phyloP scores from a whole-genome alignment of 2,329 filamentous ascomycete species.

The Fusarium xyrophilum region DNA sequence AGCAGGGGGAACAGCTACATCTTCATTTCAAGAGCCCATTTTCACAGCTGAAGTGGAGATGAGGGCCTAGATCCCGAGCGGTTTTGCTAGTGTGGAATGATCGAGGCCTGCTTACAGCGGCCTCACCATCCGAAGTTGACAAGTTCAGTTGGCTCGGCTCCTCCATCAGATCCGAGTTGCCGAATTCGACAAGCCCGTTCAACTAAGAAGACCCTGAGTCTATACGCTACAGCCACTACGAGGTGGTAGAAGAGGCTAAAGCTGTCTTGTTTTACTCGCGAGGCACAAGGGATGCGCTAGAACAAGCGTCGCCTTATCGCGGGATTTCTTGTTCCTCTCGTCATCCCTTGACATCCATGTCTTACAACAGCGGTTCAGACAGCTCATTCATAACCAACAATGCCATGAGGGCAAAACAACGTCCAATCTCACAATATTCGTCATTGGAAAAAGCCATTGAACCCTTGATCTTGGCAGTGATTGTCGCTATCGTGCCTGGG shows the following conservation, averaged over 20 bases:
- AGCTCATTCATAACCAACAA: neutral
- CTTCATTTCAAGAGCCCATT: neutral
- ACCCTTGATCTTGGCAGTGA: neutral
- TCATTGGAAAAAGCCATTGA: neutral
- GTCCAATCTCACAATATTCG: neutral
- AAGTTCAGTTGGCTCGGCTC: neutral
- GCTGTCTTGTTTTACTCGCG: too few species aligned
- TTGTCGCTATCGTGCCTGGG: neutral
- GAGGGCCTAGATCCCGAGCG: neutral
- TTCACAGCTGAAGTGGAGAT: neutral
- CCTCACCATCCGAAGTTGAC: neutral
- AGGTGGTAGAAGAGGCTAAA: neutral
- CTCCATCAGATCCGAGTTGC: slow-evolving; percentile 1
- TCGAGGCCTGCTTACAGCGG: neutral
- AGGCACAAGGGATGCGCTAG: neutral
- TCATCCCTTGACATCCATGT: neutral
- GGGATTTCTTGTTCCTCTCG: neutral
- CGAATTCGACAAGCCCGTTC: neutral
- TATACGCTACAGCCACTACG: neutral
- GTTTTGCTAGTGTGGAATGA: neutral
- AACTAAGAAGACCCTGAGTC: neutral
- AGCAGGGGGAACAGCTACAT: neutral
- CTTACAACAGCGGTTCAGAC: neutral
- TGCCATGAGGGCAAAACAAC: neutral
- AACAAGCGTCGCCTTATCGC: neutral